phyloP scores from a whole-genome alignment of 176 grass and related monocot genomes.

The Triticum monococcum region DNA sequence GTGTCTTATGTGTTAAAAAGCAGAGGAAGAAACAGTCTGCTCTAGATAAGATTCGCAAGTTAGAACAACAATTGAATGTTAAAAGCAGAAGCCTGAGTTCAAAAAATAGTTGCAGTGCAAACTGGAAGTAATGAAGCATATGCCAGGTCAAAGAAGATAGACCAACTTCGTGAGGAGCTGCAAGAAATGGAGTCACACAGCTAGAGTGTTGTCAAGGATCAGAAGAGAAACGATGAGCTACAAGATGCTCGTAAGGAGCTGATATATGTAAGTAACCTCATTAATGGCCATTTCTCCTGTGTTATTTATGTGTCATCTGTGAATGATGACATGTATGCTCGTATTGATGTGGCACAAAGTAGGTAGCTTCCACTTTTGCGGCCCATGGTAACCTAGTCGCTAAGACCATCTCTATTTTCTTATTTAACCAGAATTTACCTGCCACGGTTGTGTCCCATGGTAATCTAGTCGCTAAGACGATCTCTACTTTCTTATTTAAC shows the following conservation, averaged over 20 bases:
- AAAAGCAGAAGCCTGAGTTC: constrained; percentile 44
- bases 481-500: too few relatives aligned
- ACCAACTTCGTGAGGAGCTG: constrained; percentile 35
- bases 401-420: too few relatives aligned
- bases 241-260: constrained; percentile 55
- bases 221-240: constrained; percentile 46
- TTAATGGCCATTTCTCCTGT: too few relatives aligned
- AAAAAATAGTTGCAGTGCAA: constrained; percentile 47
- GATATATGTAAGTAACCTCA: background rate
- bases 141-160: constrained; percentile 29
- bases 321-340: too few relatives aligned
- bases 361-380: too few relatives aligned
- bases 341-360: too few relatives aligned
- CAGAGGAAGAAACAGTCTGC: constrained; percentile 47
- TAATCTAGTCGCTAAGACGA: too few relatives aligned
- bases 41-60: constrained; percentile 38
- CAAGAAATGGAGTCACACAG: constrained; percentile 45
- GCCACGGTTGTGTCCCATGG: too few relatives aligned
- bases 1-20: background rate
- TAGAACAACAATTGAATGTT: constrained; percentile 46
- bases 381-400: too few relatives aligned
- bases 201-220: constrained; percentile 47
- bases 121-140: constrained; percentile 44
- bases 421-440: too few relatives aligned
- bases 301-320: too few relatives aligned